Conservation (phyloP, 306 rosid species). For the Cucumis hystrix region DNA sequence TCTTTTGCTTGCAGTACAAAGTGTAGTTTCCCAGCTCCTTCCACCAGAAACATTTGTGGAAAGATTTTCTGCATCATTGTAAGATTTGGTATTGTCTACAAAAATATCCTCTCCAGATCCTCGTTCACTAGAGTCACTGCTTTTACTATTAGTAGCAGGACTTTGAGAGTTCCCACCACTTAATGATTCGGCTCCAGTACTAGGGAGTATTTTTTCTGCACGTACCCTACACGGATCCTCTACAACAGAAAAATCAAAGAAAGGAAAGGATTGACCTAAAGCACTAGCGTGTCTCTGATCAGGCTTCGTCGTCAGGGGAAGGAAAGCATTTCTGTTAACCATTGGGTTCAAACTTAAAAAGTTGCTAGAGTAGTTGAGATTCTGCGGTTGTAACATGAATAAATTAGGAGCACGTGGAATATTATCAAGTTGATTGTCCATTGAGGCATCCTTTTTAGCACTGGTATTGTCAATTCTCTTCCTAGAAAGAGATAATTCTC, state of each 20-base stretch:
- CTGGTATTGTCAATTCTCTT: conserved; percentile 13
- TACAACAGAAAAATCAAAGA: conserved; percentile 56
- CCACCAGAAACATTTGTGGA: conserved; percentile 52
- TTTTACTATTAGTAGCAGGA: conserved; percentile 19
- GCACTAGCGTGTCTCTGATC: conserved; percentile 24
- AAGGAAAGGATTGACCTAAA: conserved; percentile 28
- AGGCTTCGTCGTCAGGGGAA: conserved; percentile 22
- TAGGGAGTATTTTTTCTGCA: conserved; percentile 23
- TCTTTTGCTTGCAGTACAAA: conserved; percentile 30
- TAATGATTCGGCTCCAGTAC: conserved; percentile 15
- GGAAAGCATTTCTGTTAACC: conserved; percentile 44
- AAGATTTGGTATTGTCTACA: conserved; percentile 16
- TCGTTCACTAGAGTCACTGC: conserved; percentile 17
- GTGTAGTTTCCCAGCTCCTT: conserved; percentile 79
- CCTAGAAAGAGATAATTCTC: conserved; percentile 21
- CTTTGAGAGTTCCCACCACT: conserved; percentile 11
- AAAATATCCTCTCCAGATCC: conserved; percentile 13
- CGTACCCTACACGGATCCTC: conserved; percentile 68
- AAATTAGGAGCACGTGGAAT: conserved; percentile 18
- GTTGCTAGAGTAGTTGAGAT: conserved; percentile 23
- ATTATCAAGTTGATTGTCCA: conserved; percentile 23
- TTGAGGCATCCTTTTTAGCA: conserved; percentile 19
- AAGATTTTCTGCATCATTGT: conserved; percentile 9
- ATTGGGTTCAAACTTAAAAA: conserved; percentile 63
- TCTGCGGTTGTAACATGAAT: conserved; percentile 22